Evolutionary conservation across 2,329 filamentous ascomycete genomes (phyloP).

Genomic region (Ophiostoma pallidulum): DNA sequence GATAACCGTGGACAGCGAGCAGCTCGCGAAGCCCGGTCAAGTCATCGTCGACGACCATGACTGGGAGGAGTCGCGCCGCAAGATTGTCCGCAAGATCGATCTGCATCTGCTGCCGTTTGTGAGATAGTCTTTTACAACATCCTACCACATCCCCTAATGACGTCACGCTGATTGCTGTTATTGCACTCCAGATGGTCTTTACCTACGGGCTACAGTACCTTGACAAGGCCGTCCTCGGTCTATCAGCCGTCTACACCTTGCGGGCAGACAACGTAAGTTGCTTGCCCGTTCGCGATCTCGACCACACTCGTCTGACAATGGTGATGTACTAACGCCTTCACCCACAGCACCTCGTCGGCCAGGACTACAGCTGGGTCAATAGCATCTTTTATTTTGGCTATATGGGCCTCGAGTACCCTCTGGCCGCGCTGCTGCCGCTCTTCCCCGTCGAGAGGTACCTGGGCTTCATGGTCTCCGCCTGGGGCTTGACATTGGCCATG

Average conservation of each 20-base stretch:
- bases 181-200: neutral
- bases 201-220: conserved; percentile 3
- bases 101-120: conserved; percentile 2
- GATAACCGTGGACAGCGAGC: neutral
- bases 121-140: neutral
- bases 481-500: conserved; percentile 11
- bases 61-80: conserved; percentile 1
- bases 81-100: conserved; percentile 4
- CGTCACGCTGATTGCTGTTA: neutral
- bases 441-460: conserved; percentile 15
- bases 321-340: no score
- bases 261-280: neutral
- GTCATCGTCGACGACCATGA: neutral
- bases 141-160: no score
- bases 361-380: conserved; percentile 37
- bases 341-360: conserved; percentile 29
- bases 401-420: conserved; percentile 29
- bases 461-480: conserved; percentile 14
- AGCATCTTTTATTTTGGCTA: conserved; percentile 37
- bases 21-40: neutral
- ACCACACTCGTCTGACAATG: no score
- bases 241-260: neutral
- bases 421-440: conserved; percentile 10
- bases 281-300: no score
- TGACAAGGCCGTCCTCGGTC: conserved; percentile 1